Evolutionary conservation across 352 stramenopile species (phyloP).

Genomic region (Pilasporangium apinafurcum): DNA sequence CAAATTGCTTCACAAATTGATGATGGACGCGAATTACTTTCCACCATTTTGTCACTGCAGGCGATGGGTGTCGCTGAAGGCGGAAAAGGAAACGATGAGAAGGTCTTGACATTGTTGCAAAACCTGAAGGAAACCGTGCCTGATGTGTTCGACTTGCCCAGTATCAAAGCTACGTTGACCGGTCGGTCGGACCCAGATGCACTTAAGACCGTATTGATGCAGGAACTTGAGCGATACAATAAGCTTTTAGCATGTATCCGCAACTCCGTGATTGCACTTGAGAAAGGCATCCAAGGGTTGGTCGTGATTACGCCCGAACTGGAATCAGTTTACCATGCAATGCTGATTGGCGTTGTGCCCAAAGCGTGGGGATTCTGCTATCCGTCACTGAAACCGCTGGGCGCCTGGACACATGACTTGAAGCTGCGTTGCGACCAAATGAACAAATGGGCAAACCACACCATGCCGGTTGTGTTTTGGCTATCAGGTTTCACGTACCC

Average conservation of each 20-base stretch:
- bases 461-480: conserved; percentile 90
- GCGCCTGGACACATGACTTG: conserved; percentile 90
- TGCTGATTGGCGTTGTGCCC: conserved; percentile 87
- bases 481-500: conserved; percentile 95
- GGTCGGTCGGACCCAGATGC: conserved; percentile 83
- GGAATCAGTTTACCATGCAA: conserved; percentile 89
- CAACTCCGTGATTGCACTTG: conserved; percentile 72
- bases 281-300: conserved; percentile 90
- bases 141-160: conserved; percentile 84
- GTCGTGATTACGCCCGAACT: conserved; percentile 95
- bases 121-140: conserved; percentile 86
- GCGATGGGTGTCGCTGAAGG: conserved; percentile 76
- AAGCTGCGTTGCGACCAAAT: conserved; percentile 89
- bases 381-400: conserved; percentile 92
- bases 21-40: conserved; percentile 85
- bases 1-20: conserved; percentile 95
- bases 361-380: conserved; percentile 92
- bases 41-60: conserved; percentile 89
- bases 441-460: conserved; percentile 80
- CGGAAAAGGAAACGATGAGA: conserved; percentile 85
- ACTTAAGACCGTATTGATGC: conserved; percentile 92
- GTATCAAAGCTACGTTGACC: conserved; percentile 64
- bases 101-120: conserved; percentile 77
- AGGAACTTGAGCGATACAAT: conserved; percentile 95
- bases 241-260: conserved; percentile 80